Evolutionary conservation across 1,139 yeast species (phyloP).

Genomic region (Groenewaldozyma sp.): DNA sequence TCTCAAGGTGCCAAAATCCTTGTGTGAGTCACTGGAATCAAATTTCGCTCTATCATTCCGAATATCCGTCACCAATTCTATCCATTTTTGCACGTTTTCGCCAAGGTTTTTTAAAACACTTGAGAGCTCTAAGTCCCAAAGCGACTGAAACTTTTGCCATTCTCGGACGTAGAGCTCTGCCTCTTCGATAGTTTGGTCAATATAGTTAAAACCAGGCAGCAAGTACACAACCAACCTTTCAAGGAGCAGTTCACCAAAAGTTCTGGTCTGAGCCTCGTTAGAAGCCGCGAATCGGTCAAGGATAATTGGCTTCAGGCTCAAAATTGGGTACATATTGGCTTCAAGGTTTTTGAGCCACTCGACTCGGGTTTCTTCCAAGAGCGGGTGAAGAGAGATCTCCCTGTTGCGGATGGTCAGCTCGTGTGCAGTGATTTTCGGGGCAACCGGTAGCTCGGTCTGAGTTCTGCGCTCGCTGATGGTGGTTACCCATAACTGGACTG

Average conservation of each 20-base stretch:
- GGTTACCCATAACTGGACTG: constrained; percentile 22
- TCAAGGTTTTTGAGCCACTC: constrained; percentile 28
- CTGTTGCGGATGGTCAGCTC: constrained; percentile 38
- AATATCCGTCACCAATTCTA: constrained; percentile 37
- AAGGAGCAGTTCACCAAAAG: background rate
- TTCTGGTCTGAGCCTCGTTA: constrained; percentile 1
- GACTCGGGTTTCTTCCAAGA: constrained; percentile 32
- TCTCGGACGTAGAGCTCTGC: constrained; percentile 34
- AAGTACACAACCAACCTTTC: constrained; percentile 13
- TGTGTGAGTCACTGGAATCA: constrained; percentile 40
- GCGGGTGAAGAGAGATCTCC: constrained; percentile 36
- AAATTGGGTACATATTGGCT: constrained; percentile 20
- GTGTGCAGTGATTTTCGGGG: constrained; percentile 24
- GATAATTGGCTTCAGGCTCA: constrained; percentile 22
- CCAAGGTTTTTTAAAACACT: constrained; percentile 30
- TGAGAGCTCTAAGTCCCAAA: constrained; percentile 47
- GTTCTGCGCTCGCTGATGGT: background rate
- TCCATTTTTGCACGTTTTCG: constrained; percentile 40
- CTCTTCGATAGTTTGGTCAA: constrained; percentile 21
- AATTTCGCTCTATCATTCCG: constrained; percentile 40
- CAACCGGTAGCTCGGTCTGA: constrained; percentile 9
- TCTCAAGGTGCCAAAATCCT: constrained; percentile 35
- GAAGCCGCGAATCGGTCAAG: constrained; percentile 27
- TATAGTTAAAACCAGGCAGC: constrained; percentile 14
- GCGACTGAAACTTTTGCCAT: constrained; percentile 50